Percentiles rank a stretch among this genome's conserved stretches.
Evolutionary conservation across 805 yeast genomes (phyloP).

Genomic region (Cyberlindnera suaveolens): DNA sequence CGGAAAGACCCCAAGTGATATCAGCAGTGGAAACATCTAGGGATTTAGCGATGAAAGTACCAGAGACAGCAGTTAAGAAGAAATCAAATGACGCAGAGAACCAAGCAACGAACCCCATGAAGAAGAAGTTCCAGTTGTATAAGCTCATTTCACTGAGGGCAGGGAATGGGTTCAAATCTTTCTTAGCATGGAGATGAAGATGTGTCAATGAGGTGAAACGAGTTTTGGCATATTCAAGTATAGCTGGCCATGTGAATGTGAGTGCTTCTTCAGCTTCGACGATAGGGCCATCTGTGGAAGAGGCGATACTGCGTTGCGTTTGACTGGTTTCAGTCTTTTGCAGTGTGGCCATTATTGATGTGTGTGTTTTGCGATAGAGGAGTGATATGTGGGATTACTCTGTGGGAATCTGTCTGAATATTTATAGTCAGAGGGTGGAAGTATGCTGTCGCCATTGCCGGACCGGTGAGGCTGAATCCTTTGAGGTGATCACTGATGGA

Average conservation of each 20-base stretch:
- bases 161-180: constrained; percentile 37
- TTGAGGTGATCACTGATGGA: no score
- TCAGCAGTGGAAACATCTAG: constrained; percentile 40
- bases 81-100: constrained; percentile 70
- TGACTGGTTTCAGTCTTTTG: background rate
- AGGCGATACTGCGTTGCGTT: background rate
- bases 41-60: constrained; percentile 43
- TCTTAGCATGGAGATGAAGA: constrained; percentile 17
- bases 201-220: constrained; percentile 22
- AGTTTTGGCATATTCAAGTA: constrained; percentile 14
- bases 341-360: no score
- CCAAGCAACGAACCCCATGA: constrained; percentile 61
- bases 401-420: no score
- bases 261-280: background rate
- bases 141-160: constrained; percentile 31
- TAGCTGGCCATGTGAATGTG: background rate
- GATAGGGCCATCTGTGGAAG: background rate
- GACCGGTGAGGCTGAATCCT: no score
- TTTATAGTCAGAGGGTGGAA: no score
- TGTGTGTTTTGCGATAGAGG: no score
- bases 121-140: constrained; percentile 50
- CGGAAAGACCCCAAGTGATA: constrained; percentile 69
- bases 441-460: no score
- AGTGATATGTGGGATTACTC: no score
- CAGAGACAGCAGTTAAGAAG: constrained; percentile 56